Evolutionary conservation across 805 yeast genomes (phyloP).

Genomic region (Wickerhamiella allomyrinae): DNA sequence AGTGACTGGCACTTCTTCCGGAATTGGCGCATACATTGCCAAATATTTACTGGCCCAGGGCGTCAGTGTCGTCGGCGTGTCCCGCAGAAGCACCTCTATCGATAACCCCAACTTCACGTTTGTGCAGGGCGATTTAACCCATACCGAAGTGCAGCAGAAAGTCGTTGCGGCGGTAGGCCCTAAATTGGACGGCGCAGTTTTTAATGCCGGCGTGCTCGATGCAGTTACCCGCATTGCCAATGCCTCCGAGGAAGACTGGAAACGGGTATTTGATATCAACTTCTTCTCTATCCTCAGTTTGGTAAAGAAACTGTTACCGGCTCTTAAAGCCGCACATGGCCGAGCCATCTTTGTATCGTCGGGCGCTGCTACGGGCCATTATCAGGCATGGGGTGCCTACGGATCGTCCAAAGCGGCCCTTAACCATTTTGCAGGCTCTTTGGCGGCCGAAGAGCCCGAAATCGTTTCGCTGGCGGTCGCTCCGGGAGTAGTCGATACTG

Average conservation of each 20-base stretch:
- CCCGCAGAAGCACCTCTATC: slow-evolving; percentile 45
- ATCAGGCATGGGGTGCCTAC: slow-evolving; percentile 78
- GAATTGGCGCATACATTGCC: slow-evolving; percentile 73
- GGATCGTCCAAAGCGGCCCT: slow-evolving; percentile 87
- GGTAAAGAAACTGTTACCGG: slow-evolving; percentile 33
- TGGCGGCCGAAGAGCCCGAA: slow-evolving; percentile 53
- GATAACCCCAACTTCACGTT: slow-evolving; percentile 25
- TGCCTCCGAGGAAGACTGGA: slow-evolving; percentile 50
- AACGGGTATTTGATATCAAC: slow-evolving; percentile 53
- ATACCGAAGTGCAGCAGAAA: slow-evolving; percentile 22
- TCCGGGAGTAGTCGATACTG: slow-evolving; percentile 90
- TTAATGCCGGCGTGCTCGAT: slow-evolving; percentile 65
- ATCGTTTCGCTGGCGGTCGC: slow-evolving; percentile 62
- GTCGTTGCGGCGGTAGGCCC: slow-evolving; percentile 23
- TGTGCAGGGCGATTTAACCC: slow-evolving; percentile 41
- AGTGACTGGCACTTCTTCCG: slow-evolving; percentile 27
- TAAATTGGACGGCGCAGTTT: slow-evolving; percentile 33
- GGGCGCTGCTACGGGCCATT: slow-evolving; percentile 61
- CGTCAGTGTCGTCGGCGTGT: slow-evolving; percentile 49
- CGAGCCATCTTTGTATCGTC: slow-evolving; percentile 69
- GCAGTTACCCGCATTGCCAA: slow-evolving; percentile 45
- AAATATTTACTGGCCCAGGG: slow-evolving; percentile 31
- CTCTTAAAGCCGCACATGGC: slow-evolving; percentile 43
- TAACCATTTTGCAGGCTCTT: slow-evolving; percentile 54
- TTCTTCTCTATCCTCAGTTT: slow-evolving; percentile 60